Evolutionary conservation across 2,329 filamentous ascomycete genomes (phyloP).

Genomic region (Xylaria sp.): DNA sequence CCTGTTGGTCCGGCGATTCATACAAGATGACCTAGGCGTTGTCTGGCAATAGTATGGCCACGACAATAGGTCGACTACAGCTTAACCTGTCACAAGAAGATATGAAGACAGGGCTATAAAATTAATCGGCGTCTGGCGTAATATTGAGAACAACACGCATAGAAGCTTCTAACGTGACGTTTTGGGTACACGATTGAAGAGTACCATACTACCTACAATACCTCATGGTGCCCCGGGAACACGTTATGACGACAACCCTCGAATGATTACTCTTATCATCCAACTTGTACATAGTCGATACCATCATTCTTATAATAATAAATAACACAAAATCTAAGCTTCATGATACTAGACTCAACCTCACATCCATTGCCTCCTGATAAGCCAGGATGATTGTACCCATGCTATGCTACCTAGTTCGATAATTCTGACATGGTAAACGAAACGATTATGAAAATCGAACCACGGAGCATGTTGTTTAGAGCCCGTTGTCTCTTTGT

Average conservation of each 20-base stretch:
- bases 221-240: not conserved
- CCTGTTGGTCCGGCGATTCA: conserved; percentile 42
- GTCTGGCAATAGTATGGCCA: conserved; percentile 3
- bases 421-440: not conserved
- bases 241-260: not conserved
- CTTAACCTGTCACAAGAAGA: conserved; percentile 1
- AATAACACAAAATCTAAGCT: not conserved
- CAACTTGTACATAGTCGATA: conserved; percentile 8
- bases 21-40: conserved; percentile 36
- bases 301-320: conserved; percentile 1
- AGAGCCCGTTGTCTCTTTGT: too few species aligned
- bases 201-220: not conserved
- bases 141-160: not conserved
- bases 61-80: not conserved
- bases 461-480: not conserved
- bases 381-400: not conserved
- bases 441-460: not conserved
- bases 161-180: not conserved
- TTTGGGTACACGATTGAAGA: conserved; percentile 13
- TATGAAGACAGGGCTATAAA: not conserved
- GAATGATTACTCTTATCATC: not conserved
- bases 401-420: not conserved
- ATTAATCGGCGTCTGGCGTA: conserved; percentile 10
- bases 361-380: not conserved
- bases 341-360: not conserved